A percentile compares a stretch with the other conserved stretches of the same genome.
These are phyloP conservation scores for Colletotrichum sp. DNA, from an alignment of 2,329 filamentous ascomycete species.

Conservation along the genomic window DNA sequence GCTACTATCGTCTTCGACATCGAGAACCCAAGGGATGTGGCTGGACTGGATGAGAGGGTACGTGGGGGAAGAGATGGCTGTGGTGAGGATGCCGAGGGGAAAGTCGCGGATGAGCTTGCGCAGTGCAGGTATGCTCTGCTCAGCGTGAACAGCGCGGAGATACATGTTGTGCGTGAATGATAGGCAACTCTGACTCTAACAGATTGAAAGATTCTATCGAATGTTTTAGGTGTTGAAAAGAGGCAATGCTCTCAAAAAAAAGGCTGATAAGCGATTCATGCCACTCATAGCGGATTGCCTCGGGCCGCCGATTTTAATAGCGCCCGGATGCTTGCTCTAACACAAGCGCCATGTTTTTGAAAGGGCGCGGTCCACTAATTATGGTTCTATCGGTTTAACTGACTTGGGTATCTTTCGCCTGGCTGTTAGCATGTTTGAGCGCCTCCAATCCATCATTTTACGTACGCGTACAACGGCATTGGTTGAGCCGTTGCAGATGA, in stretches of 20 bases:
- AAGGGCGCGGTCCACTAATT: constrained; percentile 12
- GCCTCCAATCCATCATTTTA: background rate
- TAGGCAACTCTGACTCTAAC: background rate
- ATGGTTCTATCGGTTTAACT: background rate
- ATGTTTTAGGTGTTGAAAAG: background rate
- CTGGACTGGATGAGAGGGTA: constrained; percentile 60
- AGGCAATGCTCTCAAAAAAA: background rate
- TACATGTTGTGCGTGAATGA: constrained; percentile 52
- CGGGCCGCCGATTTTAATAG: background rate
- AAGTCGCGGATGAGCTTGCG: constrained; percentile 62
- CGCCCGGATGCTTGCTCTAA: background rate
- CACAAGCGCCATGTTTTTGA: background rate
- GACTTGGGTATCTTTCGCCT: background rate
- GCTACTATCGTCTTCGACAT: constrained; percentile 46
- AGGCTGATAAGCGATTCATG: background rate
- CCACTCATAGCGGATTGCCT: background rate
- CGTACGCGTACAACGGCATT: background rate
- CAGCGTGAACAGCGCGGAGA: constrained; percentile 58
- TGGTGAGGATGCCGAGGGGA: constrained; percentile 67
- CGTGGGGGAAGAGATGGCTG: constrained; percentile 56
- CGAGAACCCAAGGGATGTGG: constrained; percentile 66
- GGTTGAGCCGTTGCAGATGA: background rate
- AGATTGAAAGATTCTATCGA: background rate
- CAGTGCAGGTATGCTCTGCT: constrained; percentile 52
- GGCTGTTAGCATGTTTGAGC: background rate